Conservation (phyloP, 2,329 filamentous ascomycete species). For the Ilyonectria destructans region DNA sequence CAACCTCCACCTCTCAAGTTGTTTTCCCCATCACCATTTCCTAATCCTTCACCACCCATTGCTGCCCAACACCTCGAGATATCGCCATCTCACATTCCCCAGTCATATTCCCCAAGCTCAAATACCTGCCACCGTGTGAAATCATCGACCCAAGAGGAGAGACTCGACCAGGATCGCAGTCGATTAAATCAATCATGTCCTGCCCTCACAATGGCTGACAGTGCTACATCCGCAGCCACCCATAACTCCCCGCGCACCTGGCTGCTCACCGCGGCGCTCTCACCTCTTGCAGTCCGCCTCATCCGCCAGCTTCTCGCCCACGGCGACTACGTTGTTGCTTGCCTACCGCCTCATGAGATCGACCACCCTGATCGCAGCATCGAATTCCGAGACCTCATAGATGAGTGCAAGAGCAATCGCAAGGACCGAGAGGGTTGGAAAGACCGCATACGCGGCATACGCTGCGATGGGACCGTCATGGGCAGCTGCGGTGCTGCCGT, state of each 20-base stretch:
- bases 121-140: not conserved
- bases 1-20: constrained; percentile 6
- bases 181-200: constrained; percentile 42
- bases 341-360: constrained; percentile 84
- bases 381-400: constrained; percentile 86
- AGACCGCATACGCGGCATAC: constrained; percentile 79
- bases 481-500: constrained; percentile 87
- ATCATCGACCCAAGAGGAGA: not conserved
- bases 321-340: constrained; percentile 91
- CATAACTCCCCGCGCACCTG: constrained; percentile 88
- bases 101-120: not conserved
- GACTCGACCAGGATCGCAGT: constrained; percentile 6
- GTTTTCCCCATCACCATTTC: constrained; percentile 11
- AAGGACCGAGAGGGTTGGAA: constrained; percentile 85
- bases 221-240: constrained; percentile 65
- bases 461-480: constrained; percentile 75
- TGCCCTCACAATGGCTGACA: constrained; percentile 52
- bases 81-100: not conserved
- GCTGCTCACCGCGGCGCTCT: constrained; percentile 91
- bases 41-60: not conserved
- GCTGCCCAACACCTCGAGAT: constrained; percentile 8
- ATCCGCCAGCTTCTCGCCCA: constrained; percentile 88
- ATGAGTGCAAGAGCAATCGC: constrained; percentile 74
- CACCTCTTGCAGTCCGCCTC: constrained; percentile 87
- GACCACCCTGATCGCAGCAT: constrained; percentile 82